phyloP scores from a whole-genome alignment of 2,329 filamentous ascomycete genomes.

The Lachnellula arida region DNA sequence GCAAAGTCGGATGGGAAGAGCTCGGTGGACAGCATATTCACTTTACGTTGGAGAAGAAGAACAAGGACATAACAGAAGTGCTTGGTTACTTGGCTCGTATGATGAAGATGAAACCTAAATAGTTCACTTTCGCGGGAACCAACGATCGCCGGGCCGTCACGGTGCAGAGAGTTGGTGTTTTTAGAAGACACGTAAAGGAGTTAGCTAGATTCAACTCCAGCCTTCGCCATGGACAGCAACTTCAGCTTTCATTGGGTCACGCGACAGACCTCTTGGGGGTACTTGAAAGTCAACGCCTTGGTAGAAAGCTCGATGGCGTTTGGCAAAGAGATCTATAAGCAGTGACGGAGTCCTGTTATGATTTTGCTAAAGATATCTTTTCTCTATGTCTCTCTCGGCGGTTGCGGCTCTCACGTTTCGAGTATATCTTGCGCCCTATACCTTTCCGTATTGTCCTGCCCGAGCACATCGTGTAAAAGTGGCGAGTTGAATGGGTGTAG shows the following conservation, averaged over 20 bases:
- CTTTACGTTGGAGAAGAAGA: constrained; percentile 72
- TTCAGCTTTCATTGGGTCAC: too few species aligned
- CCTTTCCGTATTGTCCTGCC: background rate
- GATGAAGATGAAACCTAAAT: constrained; percentile 53
- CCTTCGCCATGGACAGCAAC: constrained; percentile 29
- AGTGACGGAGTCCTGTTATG: constrained; percentile 31
- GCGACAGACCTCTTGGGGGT: too few species aligned
- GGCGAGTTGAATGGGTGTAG: background rate
- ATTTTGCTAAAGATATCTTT: background rate
- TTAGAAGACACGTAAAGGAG: constrained; percentile 54
- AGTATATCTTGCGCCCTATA: background rate
- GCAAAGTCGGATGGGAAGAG: constrained; percentile 57
- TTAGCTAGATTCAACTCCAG: constrained; percentile 62
- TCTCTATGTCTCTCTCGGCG: background rate
- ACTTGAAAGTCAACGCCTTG: constrained; percentile 17
- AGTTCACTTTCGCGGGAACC: constrained; percentile 65
- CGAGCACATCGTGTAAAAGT: background rate
- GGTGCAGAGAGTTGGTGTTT: constrained; percentile 59
- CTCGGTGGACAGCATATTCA: constrained; percentile 67
- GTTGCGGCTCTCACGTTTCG: background rate
- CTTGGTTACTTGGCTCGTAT: constrained; percentile 56
- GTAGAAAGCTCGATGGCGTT: constrained; percentile 1
- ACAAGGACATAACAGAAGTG: constrained; percentile 73
- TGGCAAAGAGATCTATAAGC: constrained; percentile 29
- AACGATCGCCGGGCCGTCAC: constrained; percentile 69